Evolutionary conservation across 176 grass and related monocot genomes (phyloP).

Genomic region (Bonia amplexicaulis): DNA sequence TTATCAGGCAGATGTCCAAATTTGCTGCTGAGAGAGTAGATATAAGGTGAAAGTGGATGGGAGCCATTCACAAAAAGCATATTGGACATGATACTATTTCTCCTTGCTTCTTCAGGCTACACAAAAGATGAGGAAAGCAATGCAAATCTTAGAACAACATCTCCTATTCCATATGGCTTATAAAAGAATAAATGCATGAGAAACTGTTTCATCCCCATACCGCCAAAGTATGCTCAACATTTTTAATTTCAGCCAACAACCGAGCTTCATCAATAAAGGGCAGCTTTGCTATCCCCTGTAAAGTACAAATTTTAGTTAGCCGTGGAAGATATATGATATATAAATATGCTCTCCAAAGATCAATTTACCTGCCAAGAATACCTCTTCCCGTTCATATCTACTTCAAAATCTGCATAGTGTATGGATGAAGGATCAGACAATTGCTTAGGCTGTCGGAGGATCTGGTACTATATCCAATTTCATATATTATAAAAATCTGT

Average conservation of each 20-base stretch:
- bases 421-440: conserved; percentile 6
- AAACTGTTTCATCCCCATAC: conserved; percentile 35
- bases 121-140: conserved; percentile 27
- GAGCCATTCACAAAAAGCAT: conserved; percentile 97
- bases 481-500: conserved; percentile 6
- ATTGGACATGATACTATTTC: conserved; percentile 83
- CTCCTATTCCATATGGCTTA: neutral
- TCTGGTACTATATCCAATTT: neutral
- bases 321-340: conserved; percentile 20
- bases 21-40: conserved; percentile 83
- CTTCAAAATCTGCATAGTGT: conserved; percentile 77
- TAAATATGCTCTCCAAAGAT: neutral
- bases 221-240: conserved; percentile 90
- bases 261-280: conserved; percentile 94
- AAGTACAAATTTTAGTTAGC: conserved; percentile 26
- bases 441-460: neutral
- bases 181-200: conserved; percentile 12
- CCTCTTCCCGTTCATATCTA: conserved; percentile 99
- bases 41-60: conserved; percentile 85
- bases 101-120: conserved; percentile 88
- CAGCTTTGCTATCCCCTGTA: conserved; percentile 89
- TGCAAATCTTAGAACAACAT: conserved; percentile 19
- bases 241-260: conserved; percentile 77
- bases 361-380: conserved; percentile 90
- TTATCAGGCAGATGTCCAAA: conserved; percentile 64